Base-by-base conservation (phyloP, 176 grass and related monocot species). In the Canna indica region DNA sequence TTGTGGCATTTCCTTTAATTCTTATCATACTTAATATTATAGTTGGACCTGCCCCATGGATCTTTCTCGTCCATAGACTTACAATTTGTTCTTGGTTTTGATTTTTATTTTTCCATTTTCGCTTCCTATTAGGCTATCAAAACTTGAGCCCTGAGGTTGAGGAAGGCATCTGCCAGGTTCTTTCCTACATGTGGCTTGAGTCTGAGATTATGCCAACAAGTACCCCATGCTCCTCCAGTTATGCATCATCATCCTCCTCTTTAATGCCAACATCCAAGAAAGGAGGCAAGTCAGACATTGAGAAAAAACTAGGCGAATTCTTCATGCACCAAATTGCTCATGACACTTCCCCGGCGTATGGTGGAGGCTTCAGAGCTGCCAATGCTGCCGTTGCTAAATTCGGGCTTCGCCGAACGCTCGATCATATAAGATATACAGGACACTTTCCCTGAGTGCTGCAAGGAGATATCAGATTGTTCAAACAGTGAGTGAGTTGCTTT, bases 311-410 rank as follows among this genome's bases (percentile, higher is more conserved):
- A 0, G 94, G 94, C 35, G 80, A 85, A 59, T 99, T 99, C 77
- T 99, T 93, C 94, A 92, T 83, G 84, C 86, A 93, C 81, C 94
- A 99, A 73, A 99, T 99, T 59, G 84, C 76, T 69, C 83, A 99
- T 26, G 94, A 93, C 82, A 99, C 94, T 13, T 93, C 94, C 33
- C 57, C 84, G 15, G 86, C 86, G 4, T 99, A 93, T 18, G 94
- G 94, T 7, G 94, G 89, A 41, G 94, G 94, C 67, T 99, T 99
- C 84, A 90, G 94, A 88, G 71, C 80, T 48, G 89, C 94, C 27
- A 81, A 93, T 53, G 78, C 74, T 44, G 89, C 94, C 22, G 89
- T 99, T 47, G 88, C 83, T 53, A 93, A 84, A 74, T 99, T 84
- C 39, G 89, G 86, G 44, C 86, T 99, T 67, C 80, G 86, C 38